Percentiles rank a stretch among this genome's conserved stretches.
Evolutionary conservation across 1,139 yeast species (phyloP).

Genomic region (Kurtzmaniella quercitrusa): DNA sequence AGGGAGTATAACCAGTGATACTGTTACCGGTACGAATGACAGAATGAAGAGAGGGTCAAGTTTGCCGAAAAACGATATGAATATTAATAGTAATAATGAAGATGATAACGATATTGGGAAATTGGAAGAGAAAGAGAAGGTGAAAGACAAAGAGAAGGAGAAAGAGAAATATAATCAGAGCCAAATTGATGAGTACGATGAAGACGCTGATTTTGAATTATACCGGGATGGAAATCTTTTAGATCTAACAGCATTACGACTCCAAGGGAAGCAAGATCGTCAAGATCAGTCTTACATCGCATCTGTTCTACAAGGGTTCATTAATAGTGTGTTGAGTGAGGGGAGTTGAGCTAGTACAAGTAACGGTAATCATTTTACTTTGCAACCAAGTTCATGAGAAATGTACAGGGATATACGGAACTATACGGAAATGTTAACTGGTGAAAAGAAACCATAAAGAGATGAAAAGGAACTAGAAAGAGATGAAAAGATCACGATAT

Average conservation of each 20-base stretch:
- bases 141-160: slow-evolving; percentile 8
- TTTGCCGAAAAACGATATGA: neutral
- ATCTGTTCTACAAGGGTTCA: slow-evolving; percentile 37
- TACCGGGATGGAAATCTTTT: slow-evolving; percentile 19
- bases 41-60: neutral
- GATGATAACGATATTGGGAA: too few relatives aligned
- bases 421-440: too few relatives aligned
- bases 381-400: too few relatives aligned
- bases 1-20: neutral
- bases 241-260: slow-evolving; percentile 17
- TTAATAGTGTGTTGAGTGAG: slow-evolving; percentile 22
- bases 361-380: too few relatives aligned
- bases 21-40: neutral
- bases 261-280: slow-evolving; percentile 13
- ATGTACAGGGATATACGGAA: neutral
- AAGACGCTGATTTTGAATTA: slow-evolving; percentile 14
- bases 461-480: too few relatives aligned
- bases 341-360: too few relatives aligned
- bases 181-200: slow-evolving; percentile 13
- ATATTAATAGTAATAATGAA: slow-evolving; percentile 8
- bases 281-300: slow-evolving; percentile 29
- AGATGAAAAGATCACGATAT: too few relatives aligned
- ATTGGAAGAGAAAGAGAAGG: slow-evolving; percentile 6
- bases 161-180: slow-evolving; percentile 8
- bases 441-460: too few relatives aligned